Percentiles rank a stretch among this genome's conserved stretches.
These are phyloP conservation scores for Cordyceps militaris DNA, from an alignment of 2,329 filamentous ascomycete genomes.

Conservation along the genomic window DNA sequence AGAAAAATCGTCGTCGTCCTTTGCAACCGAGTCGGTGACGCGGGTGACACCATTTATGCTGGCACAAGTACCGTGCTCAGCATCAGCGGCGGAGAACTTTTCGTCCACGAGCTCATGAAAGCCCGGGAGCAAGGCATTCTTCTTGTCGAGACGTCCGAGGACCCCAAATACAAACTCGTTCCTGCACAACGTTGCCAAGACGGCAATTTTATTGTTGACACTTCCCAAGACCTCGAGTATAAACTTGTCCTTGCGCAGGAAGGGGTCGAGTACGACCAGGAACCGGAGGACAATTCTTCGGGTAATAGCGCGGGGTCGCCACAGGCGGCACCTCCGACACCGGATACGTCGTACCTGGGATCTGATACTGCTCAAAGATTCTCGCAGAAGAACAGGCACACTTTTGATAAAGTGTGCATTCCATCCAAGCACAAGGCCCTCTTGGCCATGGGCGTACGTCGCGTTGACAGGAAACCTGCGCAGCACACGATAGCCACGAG, in stretches of 20 bases:
- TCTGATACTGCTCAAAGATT: neutral
- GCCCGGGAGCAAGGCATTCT: constrained; percentile 63
- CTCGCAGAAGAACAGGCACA: no score
- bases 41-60: constrained; percentile 61
- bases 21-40: constrained; percentile 62
- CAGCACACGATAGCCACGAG: neutral
- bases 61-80: constrained; percentile 67
- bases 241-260: neutral
- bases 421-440: neutral
- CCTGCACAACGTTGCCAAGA: neutral
- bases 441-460: neutral
- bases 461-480: neutral
- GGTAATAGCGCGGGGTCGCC: neutral
- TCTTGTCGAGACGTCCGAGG: constrained; percentile 53
- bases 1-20: constrained; percentile 63
- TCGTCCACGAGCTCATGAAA: constrained; percentile 61
- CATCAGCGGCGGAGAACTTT: constrained; percentile 57
- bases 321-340: neutral
- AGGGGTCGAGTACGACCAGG: neutral
- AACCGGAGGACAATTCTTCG: neutral
- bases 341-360: neutral
- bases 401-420: neutral
- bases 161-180: neutral
- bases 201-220: no score
- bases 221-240: no score